Percentiles rank a stretch among this genome's conserved stretches.
phyloP scores from a whole-genome alignment of 257 asterid genomes.

The Buddleja alternifolia region DNA sequence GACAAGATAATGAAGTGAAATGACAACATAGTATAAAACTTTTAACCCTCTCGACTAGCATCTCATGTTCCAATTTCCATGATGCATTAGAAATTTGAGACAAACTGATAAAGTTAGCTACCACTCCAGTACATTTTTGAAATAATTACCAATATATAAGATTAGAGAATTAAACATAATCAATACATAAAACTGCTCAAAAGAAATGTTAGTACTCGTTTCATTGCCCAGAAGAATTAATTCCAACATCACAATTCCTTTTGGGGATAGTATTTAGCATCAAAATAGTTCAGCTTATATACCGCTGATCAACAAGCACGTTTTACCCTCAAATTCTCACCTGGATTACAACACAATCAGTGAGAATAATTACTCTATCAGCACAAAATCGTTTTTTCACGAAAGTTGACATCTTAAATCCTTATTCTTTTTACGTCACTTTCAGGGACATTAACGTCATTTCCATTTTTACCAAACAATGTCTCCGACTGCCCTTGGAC shows the following conservation, averaged over 20 bases:
- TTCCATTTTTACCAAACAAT: slow-evolving; percentile 41
- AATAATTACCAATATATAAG: too few relatives aligned
- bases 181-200: slow-evolving; percentile 22
- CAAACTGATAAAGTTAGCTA: not conserved
- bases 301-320: slow-evolving; percentile 12
- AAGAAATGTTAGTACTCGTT: not conserved
- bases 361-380: not conserved
- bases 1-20: too few relatives aligned
- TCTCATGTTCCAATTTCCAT: too few relatives aligned
- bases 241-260: not conserved
- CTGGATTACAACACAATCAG: not conserved
- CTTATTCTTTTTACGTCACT: slow-evolving; percentile 72
- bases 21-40: too few relatives aligned
- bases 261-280: slow-evolving; percentile 13
- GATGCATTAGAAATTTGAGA: too few relatives aligned
- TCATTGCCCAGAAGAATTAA: slow-evolving; percentile 1
- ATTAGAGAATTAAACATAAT: not conserved
- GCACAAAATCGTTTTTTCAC: not conserved
- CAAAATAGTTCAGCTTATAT: slow-evolving; percentile 19
- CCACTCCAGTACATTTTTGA: not conserved
- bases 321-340: not conserved
- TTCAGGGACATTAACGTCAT: slow-evolving; percentile 76
- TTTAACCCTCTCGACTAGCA: too few relatives aligned
- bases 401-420: slow-evolving; percentile 37
- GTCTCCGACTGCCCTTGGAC: slow-evolving; percentile 36